Evolutionary conservation across 2,329 filamentous ascomycete species (phyloP).

Genomic region (Calonectria ilicicola): DNA sequence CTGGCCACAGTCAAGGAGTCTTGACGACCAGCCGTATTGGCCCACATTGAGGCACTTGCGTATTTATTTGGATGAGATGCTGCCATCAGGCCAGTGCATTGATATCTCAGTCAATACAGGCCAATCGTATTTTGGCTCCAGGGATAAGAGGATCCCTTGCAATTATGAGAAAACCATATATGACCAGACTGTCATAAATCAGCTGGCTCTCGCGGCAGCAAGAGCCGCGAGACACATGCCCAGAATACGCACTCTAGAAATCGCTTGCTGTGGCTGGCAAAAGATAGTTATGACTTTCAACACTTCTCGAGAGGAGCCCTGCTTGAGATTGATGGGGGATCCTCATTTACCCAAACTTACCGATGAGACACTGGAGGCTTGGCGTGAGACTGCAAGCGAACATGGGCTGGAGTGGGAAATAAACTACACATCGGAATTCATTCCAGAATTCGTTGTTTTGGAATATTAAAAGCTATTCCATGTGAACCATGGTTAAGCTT

Average conservation of each 20-base stretch:
- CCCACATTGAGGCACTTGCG: background rate
- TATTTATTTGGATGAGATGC: background rate
- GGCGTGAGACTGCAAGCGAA: background rate
- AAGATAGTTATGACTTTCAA: background rate
- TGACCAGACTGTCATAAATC: background rate
- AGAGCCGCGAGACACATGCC: background rate
- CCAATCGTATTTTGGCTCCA: background rate
- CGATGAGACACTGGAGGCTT: background rate
- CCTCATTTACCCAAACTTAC: background rate
- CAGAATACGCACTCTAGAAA: background rate
- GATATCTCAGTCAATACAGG: background rate
- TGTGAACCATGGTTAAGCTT: too few relatives aligned
- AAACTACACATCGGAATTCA: too few relatives aligned
- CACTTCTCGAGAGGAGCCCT: background rate
- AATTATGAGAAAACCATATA: background rate
- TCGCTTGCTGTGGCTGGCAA: background rate
- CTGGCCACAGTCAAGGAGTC: background rate
- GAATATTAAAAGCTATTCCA: too few relatives aligned
- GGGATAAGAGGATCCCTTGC: too few relatives aligned
- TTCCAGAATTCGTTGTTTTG: too few relatives aligned
- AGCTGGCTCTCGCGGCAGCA: background rate
- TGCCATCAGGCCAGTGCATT: background rate
- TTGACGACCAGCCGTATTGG: background rate
- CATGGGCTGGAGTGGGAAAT: background rate
- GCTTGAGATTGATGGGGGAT: background rate